Evolutionary conservation across 2,329 filamentous ascomycete species (phyloP).

Genomic region (Aspergillus melleus): DNA sequence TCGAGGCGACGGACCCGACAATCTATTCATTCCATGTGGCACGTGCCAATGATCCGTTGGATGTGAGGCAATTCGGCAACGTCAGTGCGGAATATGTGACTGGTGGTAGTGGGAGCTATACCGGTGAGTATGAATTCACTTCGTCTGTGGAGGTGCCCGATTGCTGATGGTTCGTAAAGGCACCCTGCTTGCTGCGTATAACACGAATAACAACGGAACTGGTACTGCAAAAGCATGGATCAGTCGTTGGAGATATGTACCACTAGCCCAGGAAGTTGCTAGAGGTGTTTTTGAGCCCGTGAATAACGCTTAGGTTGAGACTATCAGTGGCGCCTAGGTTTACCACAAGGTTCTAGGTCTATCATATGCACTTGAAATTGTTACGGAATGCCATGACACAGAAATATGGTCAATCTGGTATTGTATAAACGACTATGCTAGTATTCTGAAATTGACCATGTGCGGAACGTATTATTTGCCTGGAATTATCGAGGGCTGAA

Average conservation of each 20-base stretch:
- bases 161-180: neutral
- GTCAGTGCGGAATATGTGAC: neutral
- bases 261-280: neutral
- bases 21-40: neutral
- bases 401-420: too few relatives aligned
- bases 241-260: conserved; percentile 5
- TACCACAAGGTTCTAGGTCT: neutral
- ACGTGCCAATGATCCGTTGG: neutral
- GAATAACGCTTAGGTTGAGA: neutral
- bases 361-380: too few relatives aligned
- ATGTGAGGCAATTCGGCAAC: neutral
- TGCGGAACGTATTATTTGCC: neutral
- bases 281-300: neutral
- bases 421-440: too few relatives aligned
- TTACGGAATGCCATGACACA: too few relatives aligned
- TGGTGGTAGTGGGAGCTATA: conserved; percentile 5
- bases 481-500: too few relatives aligned
- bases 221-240: conserved; percentile 1
- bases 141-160: neutral
- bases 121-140: neutral
- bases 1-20: conserved; percentile 1
- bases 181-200: conserved; percentile 3
- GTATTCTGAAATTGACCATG: neutral
- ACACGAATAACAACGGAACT: conserved; percentile 1
- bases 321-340: neutral